phyloP scores from a whole-genome alignment of 2,329 filamentous ascomycete species.

The Pseudogymnoascus sp. region DNA sequence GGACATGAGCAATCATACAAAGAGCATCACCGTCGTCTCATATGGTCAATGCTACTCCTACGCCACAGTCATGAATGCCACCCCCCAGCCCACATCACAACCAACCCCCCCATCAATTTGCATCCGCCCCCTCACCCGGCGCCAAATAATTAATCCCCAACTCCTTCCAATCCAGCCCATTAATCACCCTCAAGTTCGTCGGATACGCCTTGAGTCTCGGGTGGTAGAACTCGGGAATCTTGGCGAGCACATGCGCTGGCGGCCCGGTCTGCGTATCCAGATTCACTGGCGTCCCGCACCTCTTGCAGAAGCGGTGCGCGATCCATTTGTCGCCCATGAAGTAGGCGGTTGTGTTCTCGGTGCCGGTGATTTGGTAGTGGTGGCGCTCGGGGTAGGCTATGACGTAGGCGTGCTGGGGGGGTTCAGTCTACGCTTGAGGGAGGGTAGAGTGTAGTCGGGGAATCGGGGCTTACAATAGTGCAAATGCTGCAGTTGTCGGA shows the following conservation, averaged over 20 bases:
- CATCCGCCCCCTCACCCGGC: not conserved
- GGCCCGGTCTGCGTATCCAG: not conserved
- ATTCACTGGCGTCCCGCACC: not conserved
- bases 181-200: conserved; percentile 6
- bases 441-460: no score
- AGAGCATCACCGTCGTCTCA: not conserved
- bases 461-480: not conserved
- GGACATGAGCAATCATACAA: conserved; percentile 8
- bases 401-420: not conserved
- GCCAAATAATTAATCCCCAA: not conserved
- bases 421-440: not conserved
- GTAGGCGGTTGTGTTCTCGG: not conserved
- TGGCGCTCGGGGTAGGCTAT: not conserved
- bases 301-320: conserved; percentile 5
- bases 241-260: not conserved
- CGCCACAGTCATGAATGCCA: not conserved
- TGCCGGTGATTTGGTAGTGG: not conserved
- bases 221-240: not conserved
- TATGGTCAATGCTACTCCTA: not conserved
- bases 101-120: not conserved
- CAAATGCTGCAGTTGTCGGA: conserved; percentile 6
- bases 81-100: not conserved
- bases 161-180: not conserved
- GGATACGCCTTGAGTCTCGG: not conserved
- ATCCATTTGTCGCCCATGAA: not conserved